Base-by-base conservation (phyloP, 2,329 filamentous ascomycete species). In the Pestalotiopsis sp. region DNA sequence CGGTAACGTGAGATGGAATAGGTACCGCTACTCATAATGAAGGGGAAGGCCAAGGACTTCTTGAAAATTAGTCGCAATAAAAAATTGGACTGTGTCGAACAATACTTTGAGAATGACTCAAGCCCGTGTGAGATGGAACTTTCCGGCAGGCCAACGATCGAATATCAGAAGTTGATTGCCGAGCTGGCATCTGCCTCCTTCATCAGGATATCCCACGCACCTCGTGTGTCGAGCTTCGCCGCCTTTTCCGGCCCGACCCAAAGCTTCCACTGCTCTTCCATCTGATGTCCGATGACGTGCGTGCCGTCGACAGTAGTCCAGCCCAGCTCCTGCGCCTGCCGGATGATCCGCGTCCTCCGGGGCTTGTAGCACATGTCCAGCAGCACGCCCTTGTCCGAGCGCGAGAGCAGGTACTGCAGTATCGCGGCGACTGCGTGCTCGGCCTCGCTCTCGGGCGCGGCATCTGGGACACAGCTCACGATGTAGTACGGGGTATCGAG, bases 361-460 rank as follows among this genome's bases (percentile, higher is more conserved):
- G 61, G 61, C 38, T 64, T 64, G 39, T 39, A 64, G 39, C 61
- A 64, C 61, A 64, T 64, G 11, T 64, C 61, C 61, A 64, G 61
- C 61, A 64, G 23, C 13, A 64, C 61, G 23, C 61, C 61, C 36
- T 49, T 49, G 7, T 2, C 25, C 7, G 4, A 3, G 4, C 61
- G 39, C 1, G 61, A 41, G 23, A 64, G 61, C 1, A 64, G 27
- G 39, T 64, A 14, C 9, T 31, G 13, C 5, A 64, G 39, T 17
- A 64, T 27, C 17, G 36, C n/a, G 6, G 38, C 36, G 11, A 64
- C 39, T 17, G 5, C 38, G 11, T 39, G 17, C 39, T 64, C 61
- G 13, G 61, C 20, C 20, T 64, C 61, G 61, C 61, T 64, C 20
- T 64, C 13, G 17, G 61, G 61, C 11, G 38, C 4, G 38, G 27